Percentiles rank a stretch among this genome's conserved stretches.
Evolutionary conservation across 2,329 filamentous ascomycete genomes (phyloP).

Genomic region (Claviceps lovelessii): DNA sequence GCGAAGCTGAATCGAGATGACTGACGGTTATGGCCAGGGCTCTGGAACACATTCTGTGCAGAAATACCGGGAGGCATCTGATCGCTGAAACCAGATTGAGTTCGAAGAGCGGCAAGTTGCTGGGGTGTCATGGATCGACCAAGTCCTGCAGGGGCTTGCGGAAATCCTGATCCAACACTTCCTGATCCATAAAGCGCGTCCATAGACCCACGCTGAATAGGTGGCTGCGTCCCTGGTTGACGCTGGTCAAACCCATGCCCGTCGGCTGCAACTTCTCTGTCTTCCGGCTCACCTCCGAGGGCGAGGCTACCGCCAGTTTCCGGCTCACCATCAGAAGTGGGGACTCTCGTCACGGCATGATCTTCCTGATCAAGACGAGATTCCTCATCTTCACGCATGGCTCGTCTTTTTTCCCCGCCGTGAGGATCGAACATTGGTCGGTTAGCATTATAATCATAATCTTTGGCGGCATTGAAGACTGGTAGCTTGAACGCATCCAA

Average conservation of each 20-base stretch:
- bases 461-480: conserved; percentile 5
- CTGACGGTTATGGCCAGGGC: conserved; percentile 62
- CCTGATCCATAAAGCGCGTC: conserved; percentile 42
- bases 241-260: conserved; percentile 40
- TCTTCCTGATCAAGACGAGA: conserved; percentile 37
- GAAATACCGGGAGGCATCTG: conserved; percentile 46
- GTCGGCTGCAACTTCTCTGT: conserved; percentile 45
- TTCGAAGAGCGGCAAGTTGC: conserved; percentile 53
- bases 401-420: conserved; percentile 68
- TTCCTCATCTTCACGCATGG: conserved; percentile 60
- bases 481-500: conserved; percentile 24
- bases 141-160: conserved; percentile 32
- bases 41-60: conserved; percentile 36
- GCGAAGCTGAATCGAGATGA: conserved; percentile 79
- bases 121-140: conserved; percentile 68
- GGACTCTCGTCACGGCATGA: conserved; percentile 27
- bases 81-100: conserved; percentile 44
- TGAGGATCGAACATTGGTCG: conserved; percentile 72
- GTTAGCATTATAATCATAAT: conserved; percentile 13
- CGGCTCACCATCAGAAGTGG: conserved; percentile 52
- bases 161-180: conserved; percentile 32
- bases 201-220: conserved; percentile 51
- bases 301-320: conserved; percentile 76
- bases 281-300: conserved; percentile 84
- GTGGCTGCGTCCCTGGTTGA: conserved; percentile 57